Evolutionary conservation across 2,329 filamentous ascomycete genomes (phyloP).

Genomic region (Didymella exigua): DNA sequence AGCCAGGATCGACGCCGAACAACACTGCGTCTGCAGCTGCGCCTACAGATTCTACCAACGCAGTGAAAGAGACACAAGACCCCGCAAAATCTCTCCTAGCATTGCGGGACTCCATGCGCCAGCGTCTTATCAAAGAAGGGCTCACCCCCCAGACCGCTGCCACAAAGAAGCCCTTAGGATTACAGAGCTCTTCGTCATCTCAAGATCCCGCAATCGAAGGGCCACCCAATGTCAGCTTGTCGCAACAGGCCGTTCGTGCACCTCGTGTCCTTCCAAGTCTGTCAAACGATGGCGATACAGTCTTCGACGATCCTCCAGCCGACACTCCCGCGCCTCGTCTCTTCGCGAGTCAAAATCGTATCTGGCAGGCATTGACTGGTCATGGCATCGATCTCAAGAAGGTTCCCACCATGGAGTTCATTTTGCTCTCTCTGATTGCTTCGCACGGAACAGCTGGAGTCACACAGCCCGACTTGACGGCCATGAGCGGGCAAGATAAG

Average conservation of each 20-base stretch:
- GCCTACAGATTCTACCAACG: background rate
- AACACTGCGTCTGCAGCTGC: background rate
- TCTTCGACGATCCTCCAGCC: constrained; percentile 36
- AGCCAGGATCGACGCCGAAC: constrained; percentile 11
- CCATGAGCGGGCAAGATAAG: constrained; percentile 66
- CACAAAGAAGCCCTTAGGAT: background rate
- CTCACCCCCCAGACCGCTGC: background rate
- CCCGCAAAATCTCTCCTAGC: constrained; percentile 25
- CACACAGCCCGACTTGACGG: constrained; percentile 61
- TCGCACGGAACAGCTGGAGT: constrained; percentile 60
- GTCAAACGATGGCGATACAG: constrained; percentile 13
- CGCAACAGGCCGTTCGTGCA: constrained; percentile 1
- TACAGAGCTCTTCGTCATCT: background rate
- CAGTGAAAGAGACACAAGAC: background rate
- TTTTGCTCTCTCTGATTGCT: constrained; percentile 64
- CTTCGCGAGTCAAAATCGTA: constrained; percentile 59
- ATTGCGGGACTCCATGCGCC: constrained; percentile 26
- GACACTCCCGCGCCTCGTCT: constrained; percentile 34
- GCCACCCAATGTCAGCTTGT: background rate
- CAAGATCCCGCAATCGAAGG: background rate
- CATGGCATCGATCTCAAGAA: constrained; percentile 63
- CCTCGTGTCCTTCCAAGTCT: constrained; percentile 21
- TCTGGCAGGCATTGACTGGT: constrained; percentile 65
- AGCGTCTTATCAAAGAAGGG: constrained; percentile 24
- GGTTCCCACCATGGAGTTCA: constrained; percentile 61